Base-by-base conservation (phyloP, 2,329 filamentous ascomycete genomes). In the Clonostachys solani region DNA sequence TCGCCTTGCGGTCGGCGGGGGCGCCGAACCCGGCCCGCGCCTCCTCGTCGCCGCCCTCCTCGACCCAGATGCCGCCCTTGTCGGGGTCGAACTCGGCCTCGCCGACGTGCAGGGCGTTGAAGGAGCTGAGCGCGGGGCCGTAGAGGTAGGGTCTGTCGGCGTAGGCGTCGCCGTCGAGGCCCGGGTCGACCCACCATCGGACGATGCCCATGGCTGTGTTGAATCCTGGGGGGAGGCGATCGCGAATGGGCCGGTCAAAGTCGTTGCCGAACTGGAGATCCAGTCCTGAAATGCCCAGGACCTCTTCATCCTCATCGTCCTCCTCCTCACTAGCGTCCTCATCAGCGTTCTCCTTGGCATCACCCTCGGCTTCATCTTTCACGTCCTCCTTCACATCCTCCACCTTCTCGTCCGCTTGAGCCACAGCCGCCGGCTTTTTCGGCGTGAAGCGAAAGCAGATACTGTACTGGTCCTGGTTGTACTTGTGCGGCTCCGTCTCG, bases 201-300 rank as follows among this genome's bases (percentile, higher is more conserved):
- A 95, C 89, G 40, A 96, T 85, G 45, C 83, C 84, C 66, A 96
- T 83, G 0, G 91, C 92, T 10, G 89, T 86, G 60, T 82, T 83
- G 66, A 96, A 95, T 0, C 92, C 91, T 0, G 89, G 89, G 0
- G 94, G 92, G 3, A 99, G 74, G 15, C 84, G 81, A 61, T 96
- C 87, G 33, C 90, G 81, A 56, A 99, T 94, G 0, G 94, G 89
- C 44, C 87, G 81, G 60, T 96, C 92, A 62, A 97, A 96, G 72
- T 96, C 91, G 64, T 97, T 97, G 40, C 92, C 94, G 57, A 96
- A 96, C 46, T 96, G 83, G 4, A 99, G 74, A 52, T 95, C 84
- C 23, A 80, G 67, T 41, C 82, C 90, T 4, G 75, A 74, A 48
- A 95, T 83, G 35, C 77, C 76, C 66, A 66, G 49, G n/a, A 18